Evolutionary conservation across 2,329 filamentous ascomycete species (phyloP), one percentile per base, ranked within the genome.

Genomic region (Colletotrichum limetticola): DNA sequence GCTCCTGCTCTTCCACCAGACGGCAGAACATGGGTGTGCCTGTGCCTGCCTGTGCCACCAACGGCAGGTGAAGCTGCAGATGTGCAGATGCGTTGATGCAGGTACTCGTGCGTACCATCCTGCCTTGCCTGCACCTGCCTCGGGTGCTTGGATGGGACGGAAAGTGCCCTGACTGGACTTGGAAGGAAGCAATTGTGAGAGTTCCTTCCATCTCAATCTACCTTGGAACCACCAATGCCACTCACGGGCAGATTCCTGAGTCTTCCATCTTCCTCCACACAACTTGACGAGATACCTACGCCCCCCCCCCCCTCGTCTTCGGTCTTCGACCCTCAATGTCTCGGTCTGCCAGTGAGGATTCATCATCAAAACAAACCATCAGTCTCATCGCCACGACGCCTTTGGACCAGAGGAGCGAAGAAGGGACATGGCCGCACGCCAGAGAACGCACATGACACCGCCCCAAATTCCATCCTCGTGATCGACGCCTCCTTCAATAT

Each of bases 291-390:
- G 59, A 26, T 9, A 32, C 30, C 30, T 26, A 9, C 3, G 55
- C 55, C 65, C n/a, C 59, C 32, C 28, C 28, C 28, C 11, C 32
- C 4, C 1, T 35, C 32, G 32, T 35, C 32, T 35, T 12, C 4
- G 11, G 11, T 35, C 32, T 30, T 66, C 32, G 7, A 28, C 32
- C 22, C 42, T 49, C 42, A 49, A 49, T 49, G 42, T 22, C 28
- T 49, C 16, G 52, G 42, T 53, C 42, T n/a, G 59, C 46, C 64
- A 26, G 55, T 35, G 5, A 70, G 66, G 22, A 72, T 69, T 69
- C 49, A 32, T 56, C 66, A 52, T 56, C 69, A 64, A 68, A 61
- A 58, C 66, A 64, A 72, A 46, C n/a, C 55, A 59, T 24, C 8
- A 19, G 32, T 32, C 62, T 59, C 55, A 32, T 53, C 32, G 55